Evolutionary conservation across 75 land plant species (phyloP).

Genomic region (Selaginella moellendorffii): DNA sequence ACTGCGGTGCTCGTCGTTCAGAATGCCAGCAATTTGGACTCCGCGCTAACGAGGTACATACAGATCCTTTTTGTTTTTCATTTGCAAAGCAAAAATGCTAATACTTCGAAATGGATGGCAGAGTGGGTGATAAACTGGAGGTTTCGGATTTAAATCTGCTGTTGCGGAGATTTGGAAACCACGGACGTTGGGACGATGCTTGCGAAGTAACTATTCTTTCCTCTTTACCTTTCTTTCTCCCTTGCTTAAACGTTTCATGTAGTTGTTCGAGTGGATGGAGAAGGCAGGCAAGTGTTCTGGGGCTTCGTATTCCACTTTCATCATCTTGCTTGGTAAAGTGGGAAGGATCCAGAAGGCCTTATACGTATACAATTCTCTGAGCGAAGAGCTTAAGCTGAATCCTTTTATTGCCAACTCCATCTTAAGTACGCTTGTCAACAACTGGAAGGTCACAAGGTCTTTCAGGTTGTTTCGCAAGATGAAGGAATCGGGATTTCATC

Average conservation of each 20-base stretch:
- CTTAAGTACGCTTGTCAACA: conserved; percentile 48
- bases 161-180: conserved; percentile 43
- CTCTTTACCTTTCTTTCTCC: neutral
- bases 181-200: conserved; percentile 33
- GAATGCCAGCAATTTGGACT: conserved; percentile 22
- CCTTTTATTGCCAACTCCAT: conserved; percentile 59
- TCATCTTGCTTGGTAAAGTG: conserved; percentile 45
- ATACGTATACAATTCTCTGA: conserved; percentile 33
- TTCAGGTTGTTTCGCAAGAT: conserved; percentile 53
- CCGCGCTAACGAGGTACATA: conserved; percentile 34
- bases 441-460: conserved; percentile 51
- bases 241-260: conserved; percentile 10
- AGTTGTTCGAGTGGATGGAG: conserved; percentile 87
- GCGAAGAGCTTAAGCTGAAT: conserved; percentile 25
- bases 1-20: conserved; percentile 29
- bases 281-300: conserved; percentile 35
- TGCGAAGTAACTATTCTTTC: conserved; percentile 31
- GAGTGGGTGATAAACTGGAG: conserved; percentile 36
- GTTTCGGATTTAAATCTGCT: conserved; percentile 47
- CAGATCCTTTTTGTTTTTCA: conserved; percentile 1
- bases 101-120: conserved; percentile 9
- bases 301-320: conserved; percentile 61
- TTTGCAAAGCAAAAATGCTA: neutral
- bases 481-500: conserved; percentile 51
- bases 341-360: conserved; percentile 35